phyloP scores from a whole-genome alignment of 176 grass and related monocot genomes.

The Urochloa ruziziensis region DNA sequence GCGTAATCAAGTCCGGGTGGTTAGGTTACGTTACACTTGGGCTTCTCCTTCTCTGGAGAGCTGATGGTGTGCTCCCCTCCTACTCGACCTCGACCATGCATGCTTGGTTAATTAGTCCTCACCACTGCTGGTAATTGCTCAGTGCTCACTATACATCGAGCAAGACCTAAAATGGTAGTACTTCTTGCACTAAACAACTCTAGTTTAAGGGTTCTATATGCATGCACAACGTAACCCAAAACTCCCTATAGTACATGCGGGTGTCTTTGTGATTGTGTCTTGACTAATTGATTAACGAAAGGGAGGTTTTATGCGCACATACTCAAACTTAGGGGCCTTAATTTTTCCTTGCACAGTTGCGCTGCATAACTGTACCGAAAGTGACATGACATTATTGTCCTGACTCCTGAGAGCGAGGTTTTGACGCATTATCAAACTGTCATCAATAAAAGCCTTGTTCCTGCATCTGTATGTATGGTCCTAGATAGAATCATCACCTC shows the following conservation, averaged over 20 bases:
- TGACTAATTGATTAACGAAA: not conserved
- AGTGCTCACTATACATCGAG: not conserved
- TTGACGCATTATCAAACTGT: not conserved
- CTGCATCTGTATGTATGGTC: not conserved
- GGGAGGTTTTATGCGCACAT: not conserved
- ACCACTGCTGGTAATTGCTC: too few species aligned
- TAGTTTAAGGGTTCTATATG: too few species aligned
- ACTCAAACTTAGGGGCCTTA: not conserved
- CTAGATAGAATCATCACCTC: not conserved
- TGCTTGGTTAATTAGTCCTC: not conserved
- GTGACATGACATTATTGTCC: too few species aligned
- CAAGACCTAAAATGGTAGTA: not conserved
- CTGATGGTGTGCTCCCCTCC: not conserved
- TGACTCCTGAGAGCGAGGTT: not conserved
- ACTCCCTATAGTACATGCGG: too few species aligned
- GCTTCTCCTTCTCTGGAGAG: not conserved
- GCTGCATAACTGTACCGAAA: slow-evolving; percentile 33
- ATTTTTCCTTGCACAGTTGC: not conserved
- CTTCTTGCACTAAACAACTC: too few species aligned
- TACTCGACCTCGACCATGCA: too few species aligned
- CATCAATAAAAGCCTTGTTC: slow-evolving; percentile 10
- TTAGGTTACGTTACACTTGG: not conserved
- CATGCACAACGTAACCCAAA: too few species aligned
- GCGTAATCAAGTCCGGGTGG: slow-evolving; percentile 20
- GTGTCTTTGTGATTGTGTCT: not conserved